These are phyloP conservation scores for Termitomyces sp. DNA, from an alignment of 768 basidiomycete genomes.

Conservation along the genomic window DNA sequence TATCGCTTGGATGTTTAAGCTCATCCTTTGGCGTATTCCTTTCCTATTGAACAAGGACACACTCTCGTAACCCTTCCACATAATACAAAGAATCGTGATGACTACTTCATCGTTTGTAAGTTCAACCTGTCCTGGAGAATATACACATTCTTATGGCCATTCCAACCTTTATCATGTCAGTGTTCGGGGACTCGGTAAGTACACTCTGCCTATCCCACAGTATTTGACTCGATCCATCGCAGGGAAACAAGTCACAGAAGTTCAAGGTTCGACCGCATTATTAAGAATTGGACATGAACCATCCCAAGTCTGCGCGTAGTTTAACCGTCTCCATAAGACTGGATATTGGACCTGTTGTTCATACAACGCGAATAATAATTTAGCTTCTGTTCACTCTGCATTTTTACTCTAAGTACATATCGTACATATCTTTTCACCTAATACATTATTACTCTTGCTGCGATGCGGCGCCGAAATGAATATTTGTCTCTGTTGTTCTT, in stretches of 20 bases:
- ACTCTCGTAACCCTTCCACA: conserved; percentile 13
- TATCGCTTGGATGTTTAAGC: conserved; percentile 8
- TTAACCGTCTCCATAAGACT: neutral
- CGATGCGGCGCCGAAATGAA: neutral
- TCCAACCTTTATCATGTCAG: conserved; percentile 1
- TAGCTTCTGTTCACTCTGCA: neutral
- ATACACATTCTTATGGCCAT: neutral
- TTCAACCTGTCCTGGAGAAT: neutral
- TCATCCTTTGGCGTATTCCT: conserved; percentile 22
- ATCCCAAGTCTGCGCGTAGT: neutral
- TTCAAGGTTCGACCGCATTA: conserved; percentile 15
- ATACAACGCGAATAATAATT: neutral
- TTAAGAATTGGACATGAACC: neutral
- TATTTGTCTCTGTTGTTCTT: neutral
- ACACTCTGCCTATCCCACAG: neutral
- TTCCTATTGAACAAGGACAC: conserved; percentile 15
- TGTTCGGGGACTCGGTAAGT: conserved; percentile 27
- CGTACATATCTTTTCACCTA: neutral
- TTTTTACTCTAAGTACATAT: neutral
- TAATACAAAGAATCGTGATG: conserved; percentile 11
- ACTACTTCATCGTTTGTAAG: conserved; percentile 24
- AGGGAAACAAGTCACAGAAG: conserved; percentile 25
- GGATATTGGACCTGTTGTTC: neutral
- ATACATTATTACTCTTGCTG: neutral
- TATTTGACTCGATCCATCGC: neutral